Percentiles rank a stretch among this genome's conserved stretches.
Conservation (phyloP, 331 rosid species). For the Cucumis variabilis region DNA sequence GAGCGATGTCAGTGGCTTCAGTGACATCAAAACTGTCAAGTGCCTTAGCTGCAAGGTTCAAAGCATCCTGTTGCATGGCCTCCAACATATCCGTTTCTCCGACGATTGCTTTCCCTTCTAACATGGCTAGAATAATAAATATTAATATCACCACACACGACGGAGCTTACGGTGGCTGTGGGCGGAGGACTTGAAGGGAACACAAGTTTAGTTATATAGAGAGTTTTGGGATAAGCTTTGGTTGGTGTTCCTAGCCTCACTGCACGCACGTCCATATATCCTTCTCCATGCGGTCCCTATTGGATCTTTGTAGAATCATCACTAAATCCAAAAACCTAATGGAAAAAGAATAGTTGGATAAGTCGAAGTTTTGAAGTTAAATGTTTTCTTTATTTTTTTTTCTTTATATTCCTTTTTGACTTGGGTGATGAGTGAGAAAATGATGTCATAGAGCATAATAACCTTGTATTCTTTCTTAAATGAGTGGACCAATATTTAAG, state of each 20-base stretch:
- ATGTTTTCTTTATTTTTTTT: neutral
- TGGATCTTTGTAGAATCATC: neutral
- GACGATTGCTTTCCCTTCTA: slow-evolving; percentile 83
- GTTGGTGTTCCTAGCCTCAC: neutral
- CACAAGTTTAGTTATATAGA: neutral
- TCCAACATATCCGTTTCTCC: slow-evolving; percentile 90
- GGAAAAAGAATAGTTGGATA: neutral
- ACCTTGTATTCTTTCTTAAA: neutral
- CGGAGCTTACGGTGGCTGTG: slow-evolving; percentile 17
- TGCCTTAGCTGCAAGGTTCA: slow-evolving; percentile 81
- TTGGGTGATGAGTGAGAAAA: no score
- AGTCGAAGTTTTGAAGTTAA: neutral
- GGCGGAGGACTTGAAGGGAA: slow-evolving; percentile 3
- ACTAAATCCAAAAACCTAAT: neutral
- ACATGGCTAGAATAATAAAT: slow-evolving; percentile 46
- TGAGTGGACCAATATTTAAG: neutral
- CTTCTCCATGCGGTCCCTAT: slow-evolving; percentile 8
- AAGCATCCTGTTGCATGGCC: slow-evolving; percentile 78
- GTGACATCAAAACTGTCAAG: slow-evolving; percentile 87
- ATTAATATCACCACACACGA: neutral
- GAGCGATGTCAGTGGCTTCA: slow-evolving; percentile 82
- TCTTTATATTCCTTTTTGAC: neutral
- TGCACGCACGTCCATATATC: slow-evolving; percentile 3
- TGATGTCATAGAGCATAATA: no score
- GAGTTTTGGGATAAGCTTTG: slow-evolving; percentile 18